Evolutionary conservation across 129 eudicot species (phyloP).

Genomic region (Glebionis coronaria): DNA sequence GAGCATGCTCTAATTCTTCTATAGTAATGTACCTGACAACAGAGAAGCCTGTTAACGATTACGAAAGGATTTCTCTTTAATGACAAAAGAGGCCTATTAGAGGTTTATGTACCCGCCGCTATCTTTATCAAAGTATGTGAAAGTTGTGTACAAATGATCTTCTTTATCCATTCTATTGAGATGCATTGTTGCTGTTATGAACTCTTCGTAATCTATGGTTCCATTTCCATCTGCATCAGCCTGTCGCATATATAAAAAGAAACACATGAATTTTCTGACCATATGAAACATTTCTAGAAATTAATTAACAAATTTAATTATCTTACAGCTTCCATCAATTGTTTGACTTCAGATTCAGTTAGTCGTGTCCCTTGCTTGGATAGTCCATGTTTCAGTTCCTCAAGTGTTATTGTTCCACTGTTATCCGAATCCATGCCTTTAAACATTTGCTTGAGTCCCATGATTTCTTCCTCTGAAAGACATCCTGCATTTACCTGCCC

Average conservation of each 20-base stretch:
- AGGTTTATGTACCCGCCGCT: conserved; percentile 56
- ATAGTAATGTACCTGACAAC: conserved; percentile 61
- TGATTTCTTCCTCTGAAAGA: conserved; percentile 88
- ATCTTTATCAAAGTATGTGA: conserved; percentile 85
- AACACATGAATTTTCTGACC: neutral
- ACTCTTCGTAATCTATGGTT: conserved; percentile 80
- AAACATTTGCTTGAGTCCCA: conserved; percentile 87
- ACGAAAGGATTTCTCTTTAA: neutral
- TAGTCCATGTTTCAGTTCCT: conserved; percentile 72
- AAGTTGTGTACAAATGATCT: conserved; percentile 85
- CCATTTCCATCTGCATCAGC: conserved; percentile 95
- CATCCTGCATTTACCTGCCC: conserved; percentile 86
- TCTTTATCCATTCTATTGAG: conserved; percentile 87
- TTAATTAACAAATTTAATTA: neutral
- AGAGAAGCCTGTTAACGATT: neutral
- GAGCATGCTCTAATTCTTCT: conserved; percentile 84
- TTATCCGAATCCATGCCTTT: conserved; percentile 77
- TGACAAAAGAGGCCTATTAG: neutral
- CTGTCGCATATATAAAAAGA: conserved; percentile 27
- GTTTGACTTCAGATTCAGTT: conserved; percentile 70
- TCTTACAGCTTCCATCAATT: conserved; percentile 89
- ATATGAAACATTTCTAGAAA: neutral
- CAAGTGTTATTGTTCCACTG: conserved; percentile 82
- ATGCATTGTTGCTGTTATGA: conserved; percentile 93
- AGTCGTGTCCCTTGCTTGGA: conserved; percentile 70